phyloP scores from a whole-genome alignment of 768 basidiomycete genomes.

The Sporobolomyces pararoseus region DNA sequence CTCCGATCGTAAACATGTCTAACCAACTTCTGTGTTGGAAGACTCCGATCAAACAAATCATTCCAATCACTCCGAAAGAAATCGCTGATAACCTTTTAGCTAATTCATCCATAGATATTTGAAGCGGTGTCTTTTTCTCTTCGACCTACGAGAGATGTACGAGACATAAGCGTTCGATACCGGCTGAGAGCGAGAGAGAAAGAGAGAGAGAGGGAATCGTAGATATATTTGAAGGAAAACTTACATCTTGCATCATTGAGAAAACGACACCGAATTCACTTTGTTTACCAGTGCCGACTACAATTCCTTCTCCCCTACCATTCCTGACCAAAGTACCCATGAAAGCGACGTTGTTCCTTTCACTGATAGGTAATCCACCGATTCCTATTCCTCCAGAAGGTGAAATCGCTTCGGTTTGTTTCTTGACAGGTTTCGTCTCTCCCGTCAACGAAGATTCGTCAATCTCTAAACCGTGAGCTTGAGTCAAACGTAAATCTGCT shows the following conservation, averaged over 20 bases:
- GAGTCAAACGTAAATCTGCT: conserved; percentile 79
- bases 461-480: conserved; percentile 81
- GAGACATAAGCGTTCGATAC: no score
- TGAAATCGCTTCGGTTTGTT: conserved; percentile 59
- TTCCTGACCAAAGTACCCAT: conserved; percentile 94
- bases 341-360: conserved; percentile 80
- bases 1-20: conserved; percentile 99
- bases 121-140: conserved; percentile 86
- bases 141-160: conserved; percentile 56
- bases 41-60: conserved; percentile 87
- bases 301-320: conserved; percentile 78
- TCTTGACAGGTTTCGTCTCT: conserved; percentile 76
- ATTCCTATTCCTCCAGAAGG: conserved; percentile 54
- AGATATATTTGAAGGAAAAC: no score
- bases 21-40: conserved; percentile 81
- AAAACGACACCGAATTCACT: conserved; percentile 97
- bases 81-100: conserved; percentile 83
- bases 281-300: conserved; percentile 75
- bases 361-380: conserved; percentile 61
- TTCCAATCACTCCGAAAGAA: conserved; percentile 89
- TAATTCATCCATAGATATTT: conserved; percentile 92
- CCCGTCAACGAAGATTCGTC: conserved; percentile 95
- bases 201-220: conserved; percentile 1
- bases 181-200: background rate
- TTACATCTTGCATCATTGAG: conserved; percentile 94